Evolutionary conservation across 306 rosid species (phyloP), one percentile per base, ranked within the genome.

Genomic region (Acacia crassicarpa): DNA sequence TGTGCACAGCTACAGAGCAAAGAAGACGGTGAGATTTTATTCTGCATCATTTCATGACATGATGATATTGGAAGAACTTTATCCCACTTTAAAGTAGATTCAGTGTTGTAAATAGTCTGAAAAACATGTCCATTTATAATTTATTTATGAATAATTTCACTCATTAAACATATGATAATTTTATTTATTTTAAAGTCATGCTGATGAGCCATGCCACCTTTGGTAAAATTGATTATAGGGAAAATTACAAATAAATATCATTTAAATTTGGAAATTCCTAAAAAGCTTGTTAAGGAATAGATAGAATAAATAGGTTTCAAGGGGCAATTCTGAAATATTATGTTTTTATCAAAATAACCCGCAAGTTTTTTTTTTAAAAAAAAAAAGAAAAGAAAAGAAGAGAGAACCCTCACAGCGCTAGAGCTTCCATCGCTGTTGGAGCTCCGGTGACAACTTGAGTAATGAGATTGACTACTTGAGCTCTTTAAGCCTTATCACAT

Each of bases 381-480:
- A n/a, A n/a, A n/a, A n/a, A n/a, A n/a, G n/a, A n/a, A 1, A 32
- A 2, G 33, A 32, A 32, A 32, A 32, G 32, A 30, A 32, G n/a
- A n/a, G n/a, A 32, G 35, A 32, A 0, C 35, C 35, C 4, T 3
- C 35, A 32, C 35, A 3, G 4, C 4, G 0, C 35, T 3, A 32
- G 4, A 32, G 35, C 27, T 1, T 0, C 35, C 0, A 0, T 32
- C 2, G n/a, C 35, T 3, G 4, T 2, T 0, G 0, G 35, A 32
- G 35, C 35, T 32, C 4, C 3, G 35, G 0, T 32, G 4, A 32
- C 0, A 32, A 32, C 4, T 32, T 32, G 35, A 32, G 35, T 32
- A 32, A 32, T 32, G 4, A 32, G 4, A 3, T 32, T 32, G 4
- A 32, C 35, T 32, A 32, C 35, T 32, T 32, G 4, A 32, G 4